Base-by-base conservation (phyloP, 148 eudicot genomes). In the Rhododendron vialii region DNA sequence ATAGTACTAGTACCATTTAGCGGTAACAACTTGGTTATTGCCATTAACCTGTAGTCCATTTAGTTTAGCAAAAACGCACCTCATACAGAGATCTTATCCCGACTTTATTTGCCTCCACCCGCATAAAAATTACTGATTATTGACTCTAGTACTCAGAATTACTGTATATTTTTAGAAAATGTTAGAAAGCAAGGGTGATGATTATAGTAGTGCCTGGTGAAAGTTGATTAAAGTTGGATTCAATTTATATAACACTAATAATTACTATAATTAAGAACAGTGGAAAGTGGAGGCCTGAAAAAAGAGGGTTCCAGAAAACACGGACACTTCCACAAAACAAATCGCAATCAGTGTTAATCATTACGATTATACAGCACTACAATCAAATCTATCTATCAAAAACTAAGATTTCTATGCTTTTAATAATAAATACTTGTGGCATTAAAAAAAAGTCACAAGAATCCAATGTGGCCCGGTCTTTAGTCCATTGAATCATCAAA, bases 321-420 rank as follows among this genome's bases (percentile, higher is more conserved):
- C 81, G 81, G 81, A 24, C 30, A 11, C 45, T 43, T 35, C 6
- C 15, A 17, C 7, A 6, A 74, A 74, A 36, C 43, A 74, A 74
- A 74, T 43, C 48, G 48, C 81, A 78, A 78, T 78, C 51, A 43
- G 53, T 78, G 48, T 78, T 78, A 78, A 78, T 78, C 28, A 78
- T 78, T 78, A 10, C 51, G 2, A 43, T 18, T 10, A 74, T 74
- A 2, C 28, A 14, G 9, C 61, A 55, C 14, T n/a, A 24, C 30
- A n/a, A 22, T 61, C 28, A 53, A 1, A 41, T 41, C 67, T 59
- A 30, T 30, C 63, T 5, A 18, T 61, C 67, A 57, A 59, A 59
- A 59, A 59, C n/a, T 5, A 59, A 20, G 24, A 20, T 18, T 20
- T 59, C n/a, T 59, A 47, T 5, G 43, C 43, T 41, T 38, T 41